Evolutionary conservation across 2,329 filamentous ascomycete species (phyloP), one percentile per base, ranked within the genome.

Genomic region (Penicillium paneum): DNA sequence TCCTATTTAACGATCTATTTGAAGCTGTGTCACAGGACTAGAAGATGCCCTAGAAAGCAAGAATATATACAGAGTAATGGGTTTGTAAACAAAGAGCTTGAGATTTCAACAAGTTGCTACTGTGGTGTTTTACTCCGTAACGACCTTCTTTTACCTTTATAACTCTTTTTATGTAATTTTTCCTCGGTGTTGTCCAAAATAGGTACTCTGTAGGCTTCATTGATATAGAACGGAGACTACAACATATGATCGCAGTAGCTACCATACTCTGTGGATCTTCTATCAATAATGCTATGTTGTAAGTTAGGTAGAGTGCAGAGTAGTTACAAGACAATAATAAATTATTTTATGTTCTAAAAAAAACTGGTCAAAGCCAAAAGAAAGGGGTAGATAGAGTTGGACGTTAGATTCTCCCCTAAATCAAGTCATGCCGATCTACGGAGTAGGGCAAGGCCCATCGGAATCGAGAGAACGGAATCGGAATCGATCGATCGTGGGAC

Each of bases 401-500:
- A 32, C 38, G 51, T 38, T 39, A 5, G 21, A 17, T 41, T 17
- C 7, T 17, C 35, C 28, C 29, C 15, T 53, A 34, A 42, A 41
- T 53, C 43, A 49, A 53, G n/a, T 43, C 46, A 55, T 49, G 56
- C 35, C 48, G 53, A 58, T 59, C 57, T 45, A 24, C 21, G 21
- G 21, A 24, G 21, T 24, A 26, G 43, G 15, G 12, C n/a, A 36
- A 42, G 57, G 34, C 47, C 54, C 48, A 59, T 60, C 41, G 5
- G 8, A 49, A 57, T 61, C 61, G 60, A 64, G n/a, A n/a, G n/a
- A n/a, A n/a, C n/a, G n/a, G n/a, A n/a, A 59, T 60, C 41, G 5
- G 8, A 49, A 57, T 61, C 61, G 60, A 64, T 64, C 60, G 61
- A 64, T 64, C 58, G 45, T 21, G 47, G 31, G 42, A 38, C 34